Conservation (phyloP, 2,329 filamentous ascomycete genomes). For the Anisogramma anomala region DNA sequence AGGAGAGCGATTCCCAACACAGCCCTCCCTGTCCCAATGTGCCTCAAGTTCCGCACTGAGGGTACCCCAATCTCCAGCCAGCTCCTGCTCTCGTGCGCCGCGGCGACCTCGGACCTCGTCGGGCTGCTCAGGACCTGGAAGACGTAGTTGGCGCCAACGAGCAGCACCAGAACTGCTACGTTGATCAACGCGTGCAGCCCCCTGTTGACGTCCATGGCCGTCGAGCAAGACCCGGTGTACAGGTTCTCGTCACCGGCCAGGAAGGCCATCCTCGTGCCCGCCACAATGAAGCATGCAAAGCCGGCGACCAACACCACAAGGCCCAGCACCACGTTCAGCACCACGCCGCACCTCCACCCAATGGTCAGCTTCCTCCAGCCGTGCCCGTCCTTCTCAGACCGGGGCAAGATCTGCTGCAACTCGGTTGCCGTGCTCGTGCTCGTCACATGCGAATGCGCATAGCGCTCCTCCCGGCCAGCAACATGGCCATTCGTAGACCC, state of each 20-base stretch:
- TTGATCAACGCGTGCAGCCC: constrained; percentile 35
- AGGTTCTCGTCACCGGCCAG: constrained; percentile 27
- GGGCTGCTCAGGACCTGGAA: constrained; percentile 45
- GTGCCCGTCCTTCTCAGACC: not conserved
- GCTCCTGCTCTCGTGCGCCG: constrained; percentile 31
- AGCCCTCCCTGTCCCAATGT: constrained; percentile 31
- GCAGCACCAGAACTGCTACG: constrained; percentile 29
- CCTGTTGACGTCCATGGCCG: constrained; percentile 26
- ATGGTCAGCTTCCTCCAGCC: constrained; percentile 20
- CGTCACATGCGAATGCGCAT: constrained; percentile 5
- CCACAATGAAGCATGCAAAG: constrained; percentile 26
- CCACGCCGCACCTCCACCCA: constrained; percentile 38
- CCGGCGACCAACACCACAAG: constrained; percentile 18
- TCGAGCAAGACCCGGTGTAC: constrained; percentile 27
- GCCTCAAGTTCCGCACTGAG: constrained; percentile 36
- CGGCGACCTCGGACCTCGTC: constrained; percentile 35
- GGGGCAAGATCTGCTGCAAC: constrained; percentile 15
- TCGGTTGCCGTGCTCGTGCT: constrained; percentile 13
- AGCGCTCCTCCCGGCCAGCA: not conserved
- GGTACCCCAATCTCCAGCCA: constrained; percentile 46
- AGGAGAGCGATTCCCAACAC: constrained; percentile 29
- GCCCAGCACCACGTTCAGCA: constrained; percentile 31
- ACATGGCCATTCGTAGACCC: constrained; percentile 10
- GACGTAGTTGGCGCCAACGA: constrained; percentile 40
- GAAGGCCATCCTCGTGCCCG: constrained; percentile 24